Evolutionary conservation across 2,329 filamentous ascomycete species (phyloP).

Genomic region (Ramularia collo-cygni): DNA sequence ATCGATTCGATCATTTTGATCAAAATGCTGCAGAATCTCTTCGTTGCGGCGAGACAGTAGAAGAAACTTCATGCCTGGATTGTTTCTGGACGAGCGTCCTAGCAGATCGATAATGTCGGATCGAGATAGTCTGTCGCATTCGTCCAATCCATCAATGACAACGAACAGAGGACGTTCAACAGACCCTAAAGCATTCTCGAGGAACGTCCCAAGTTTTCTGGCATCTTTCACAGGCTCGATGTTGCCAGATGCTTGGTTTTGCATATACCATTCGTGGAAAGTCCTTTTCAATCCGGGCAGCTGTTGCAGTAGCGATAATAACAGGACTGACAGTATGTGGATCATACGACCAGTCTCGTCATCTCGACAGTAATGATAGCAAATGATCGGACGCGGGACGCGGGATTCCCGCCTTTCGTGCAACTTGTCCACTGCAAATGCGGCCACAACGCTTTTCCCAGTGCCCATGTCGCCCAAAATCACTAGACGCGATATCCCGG

Average conservation of each 20-base stretch:
- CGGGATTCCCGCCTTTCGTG: not conserved
- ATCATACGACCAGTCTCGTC: not conserved
- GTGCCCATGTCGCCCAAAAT: not conserved
- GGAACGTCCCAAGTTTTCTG: not conserved
- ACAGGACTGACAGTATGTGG: not conserved
- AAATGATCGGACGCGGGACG: not conserved
- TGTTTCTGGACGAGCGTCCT: not conserved
- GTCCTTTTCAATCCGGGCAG: not conserved
- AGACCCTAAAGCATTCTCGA: not conserved
- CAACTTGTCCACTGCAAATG: not conserved
- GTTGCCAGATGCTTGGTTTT: not conserved
- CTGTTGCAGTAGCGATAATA: not conserved
- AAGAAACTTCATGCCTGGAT: not conserved
- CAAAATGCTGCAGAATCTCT: not conserved
- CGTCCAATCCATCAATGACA: slow-evolving; percentile 1
- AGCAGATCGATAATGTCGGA: not conserved
- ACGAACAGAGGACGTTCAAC: slow-evolving; percentile 1
- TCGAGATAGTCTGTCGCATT: not conserved
- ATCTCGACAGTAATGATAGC: not conserved
- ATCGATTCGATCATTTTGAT: not conserved
- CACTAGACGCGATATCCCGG: not conserved
- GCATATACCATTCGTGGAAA: not conserved
- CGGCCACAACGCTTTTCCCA: not conserved
- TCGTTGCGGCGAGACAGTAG: not conserved
- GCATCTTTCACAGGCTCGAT: not conserved